Percentiles rank a stretch among this genome's conserved stretches.
Evolutionary conservation across 495 filamentous ascomycete species (phyloP).

Genomic region (Podospora conica): DNA sequence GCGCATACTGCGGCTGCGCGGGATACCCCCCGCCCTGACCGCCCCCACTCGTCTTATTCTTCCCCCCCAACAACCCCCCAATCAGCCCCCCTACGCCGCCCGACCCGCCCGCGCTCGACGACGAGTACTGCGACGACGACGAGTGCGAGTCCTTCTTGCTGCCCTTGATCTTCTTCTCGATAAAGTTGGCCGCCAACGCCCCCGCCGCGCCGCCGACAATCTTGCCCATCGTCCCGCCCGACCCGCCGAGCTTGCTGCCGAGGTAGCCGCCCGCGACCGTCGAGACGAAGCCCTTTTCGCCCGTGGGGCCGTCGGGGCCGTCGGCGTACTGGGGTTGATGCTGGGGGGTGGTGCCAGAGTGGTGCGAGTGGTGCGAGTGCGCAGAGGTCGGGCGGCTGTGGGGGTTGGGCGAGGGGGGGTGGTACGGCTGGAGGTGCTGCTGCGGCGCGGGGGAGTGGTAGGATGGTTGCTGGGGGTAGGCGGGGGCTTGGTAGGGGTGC

Average conservation of each 20-base stretch:
- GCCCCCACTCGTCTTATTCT: neutral
- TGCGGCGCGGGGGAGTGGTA: slow-evolving; percentile 2
- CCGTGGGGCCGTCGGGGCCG: slow-evolving; percentile 30
- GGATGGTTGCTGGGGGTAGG: slow-evolving; percentile 4
- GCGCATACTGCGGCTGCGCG: neutral
- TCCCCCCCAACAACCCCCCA: neutral
- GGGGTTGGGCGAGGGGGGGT: neutral
- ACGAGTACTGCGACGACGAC: neutral
- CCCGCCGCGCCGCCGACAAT: slow-evolving; percentile 47
- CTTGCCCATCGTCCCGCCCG: slow-evolving; percentile 39
- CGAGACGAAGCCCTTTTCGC: slow-evolving; percentile 48
- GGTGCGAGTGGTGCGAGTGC: slow-evolving; percentile 2
- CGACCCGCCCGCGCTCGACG: neutral
- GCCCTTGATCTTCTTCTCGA: slow-evolving; percentile 43
- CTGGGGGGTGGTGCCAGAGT: slow-evolving; percentile 3
- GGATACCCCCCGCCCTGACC: neutral
- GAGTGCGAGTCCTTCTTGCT: slow-evolving; percentile 17
- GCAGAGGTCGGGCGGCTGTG: slow-evolving; percentile 8
- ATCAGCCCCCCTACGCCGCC: neutral
- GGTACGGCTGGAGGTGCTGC: slow-evolving; percentile 13
- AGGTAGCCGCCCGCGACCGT: slow-evolving; percentile 49
- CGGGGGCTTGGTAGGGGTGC: neutral
- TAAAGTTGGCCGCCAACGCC: slow-evolving; percentile 50
- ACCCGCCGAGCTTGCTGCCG: slow-evolving; percentile 43
- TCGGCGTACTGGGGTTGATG: neutral